Evolutionary conservation across 257 asterid species (phyloP).

Genomic region (Catharanthus roseus): DNA sequence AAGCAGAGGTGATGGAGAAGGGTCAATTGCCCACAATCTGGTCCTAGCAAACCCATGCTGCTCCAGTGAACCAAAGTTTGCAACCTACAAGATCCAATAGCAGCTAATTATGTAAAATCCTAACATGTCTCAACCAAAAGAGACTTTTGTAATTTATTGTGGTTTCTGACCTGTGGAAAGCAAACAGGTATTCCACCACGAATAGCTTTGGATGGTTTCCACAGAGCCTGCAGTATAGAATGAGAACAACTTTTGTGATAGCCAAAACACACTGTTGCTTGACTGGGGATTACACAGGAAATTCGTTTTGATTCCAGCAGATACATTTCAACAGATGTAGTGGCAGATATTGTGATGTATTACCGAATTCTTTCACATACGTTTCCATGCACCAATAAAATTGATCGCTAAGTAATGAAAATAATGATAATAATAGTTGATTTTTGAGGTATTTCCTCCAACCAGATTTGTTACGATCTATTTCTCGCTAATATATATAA

Average conservation of each 20-base stretch:
- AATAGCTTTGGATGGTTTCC: conserved; percentile 56
- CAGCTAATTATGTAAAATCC: conserved; percentile 20
- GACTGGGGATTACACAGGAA: conserved; percentile 2
- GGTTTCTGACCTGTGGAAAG: conserved; percentile 65
- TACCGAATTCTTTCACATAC: too few species aligned
- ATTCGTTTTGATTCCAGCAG: not conserved
- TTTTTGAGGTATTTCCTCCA: not conserved
- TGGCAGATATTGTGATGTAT: not conserved
- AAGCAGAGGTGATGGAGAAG: conserved; percentile 65
- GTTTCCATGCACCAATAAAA: too few species aligned
- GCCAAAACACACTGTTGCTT: not conserved
- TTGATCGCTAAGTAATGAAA: not conserved
- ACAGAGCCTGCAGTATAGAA: conserved; percentile 34
- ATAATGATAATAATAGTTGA: not conserved
- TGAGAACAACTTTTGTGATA: not conserved
- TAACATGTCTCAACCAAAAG: conserved; percentile 2
- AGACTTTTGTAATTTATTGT: conserved; percentile 10
- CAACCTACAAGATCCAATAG: conserved; percentile 35
- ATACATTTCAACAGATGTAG: not conserved
- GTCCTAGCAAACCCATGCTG: conserved; percentile 76
- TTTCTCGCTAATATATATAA: not conserved
- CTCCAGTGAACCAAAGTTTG: conserved; percentile 65
- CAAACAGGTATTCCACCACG: conserved; percentile 62
- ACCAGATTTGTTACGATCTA: too few species aligned
- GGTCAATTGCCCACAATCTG: conserved; percentile 67